A percentile compares a stretch with the other conserved stretches of the same genome.
Conservation (phyloP, 1,284 basidiomycete species). For the Apiotrichum mycotoxinovorans region DNA sequence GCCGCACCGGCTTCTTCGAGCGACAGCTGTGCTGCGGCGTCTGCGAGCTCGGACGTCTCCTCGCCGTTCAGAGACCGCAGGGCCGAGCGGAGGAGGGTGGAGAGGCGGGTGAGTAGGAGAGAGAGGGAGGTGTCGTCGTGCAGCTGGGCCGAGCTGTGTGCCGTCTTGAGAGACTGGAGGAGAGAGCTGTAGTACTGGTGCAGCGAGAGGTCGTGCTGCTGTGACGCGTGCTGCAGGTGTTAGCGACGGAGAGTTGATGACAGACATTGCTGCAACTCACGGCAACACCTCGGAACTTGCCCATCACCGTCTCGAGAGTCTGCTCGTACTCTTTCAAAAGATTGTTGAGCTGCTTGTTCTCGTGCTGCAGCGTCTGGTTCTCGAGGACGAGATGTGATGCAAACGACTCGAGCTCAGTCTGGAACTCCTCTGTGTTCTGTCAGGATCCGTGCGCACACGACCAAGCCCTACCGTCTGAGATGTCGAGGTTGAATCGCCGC, state of each 20-base stretch:
- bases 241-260: neutral
- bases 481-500: conserved; percentile 87
- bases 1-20: neutral
- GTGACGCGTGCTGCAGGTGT: conserved; percentile 70
- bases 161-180: conserved; percentile 68
- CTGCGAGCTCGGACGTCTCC: conserved; percentile 40
- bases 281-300: conserved; percentile 87
- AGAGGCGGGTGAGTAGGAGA: conserved; percentile 67
- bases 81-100: conserved; percentile 66
- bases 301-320: conserved; percentile 94
- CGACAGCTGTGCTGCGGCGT: neutral
- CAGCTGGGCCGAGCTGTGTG: conserved; percentile 60
- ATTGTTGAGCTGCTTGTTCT: conserved; percentile 86
- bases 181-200: conserved; percentile 87
- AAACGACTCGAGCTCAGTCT: conserved; percentile 83
- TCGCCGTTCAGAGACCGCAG: conserved; percentile 70
- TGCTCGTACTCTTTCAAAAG: conserved; percentile 91
- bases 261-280: conserved; percentile 56
- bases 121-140: conserved; percentile 61
- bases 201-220: conserved; percentile 83
- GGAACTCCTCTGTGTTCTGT: conserved; percentile 69
- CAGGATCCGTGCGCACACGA: neutral
- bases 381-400: conserved; percentile 89
- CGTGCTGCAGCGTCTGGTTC: conserved; percentile 84
- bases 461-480: conserved; percentile 66